phyloP scores from a whole-genome alignment of 23 red algal genomes.

The Gracilaria caudata region DNA sequence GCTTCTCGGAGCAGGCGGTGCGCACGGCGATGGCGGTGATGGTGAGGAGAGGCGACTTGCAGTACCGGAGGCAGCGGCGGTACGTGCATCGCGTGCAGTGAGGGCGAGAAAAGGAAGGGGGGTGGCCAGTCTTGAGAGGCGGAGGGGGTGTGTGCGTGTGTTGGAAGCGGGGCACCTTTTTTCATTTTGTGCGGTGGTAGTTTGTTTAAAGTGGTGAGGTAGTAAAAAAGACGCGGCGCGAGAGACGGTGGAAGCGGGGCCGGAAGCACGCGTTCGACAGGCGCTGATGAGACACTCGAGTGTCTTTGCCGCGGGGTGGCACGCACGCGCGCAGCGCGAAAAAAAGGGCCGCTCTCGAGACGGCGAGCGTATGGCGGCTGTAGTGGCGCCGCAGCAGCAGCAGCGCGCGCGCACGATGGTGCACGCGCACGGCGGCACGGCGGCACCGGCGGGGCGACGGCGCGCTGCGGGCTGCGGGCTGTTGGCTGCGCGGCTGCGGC shows the following conservation, averaged over 20 bases:
- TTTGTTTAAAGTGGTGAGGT: not conserved
- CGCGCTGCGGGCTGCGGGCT: not conserved
- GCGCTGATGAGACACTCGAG: too few relatives aligned
- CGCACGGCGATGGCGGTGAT: slow-evolving; percentile 87
- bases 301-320: too few relatives aligned
- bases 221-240: not conserved
- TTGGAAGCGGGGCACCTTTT: not conserved
- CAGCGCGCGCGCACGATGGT: too few relatives aligned
- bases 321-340: too few relatives aligned
- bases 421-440: too few relatives aligned
- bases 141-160: slow-evolving; percentile 4
- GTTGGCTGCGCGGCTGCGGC: too few relatives aligned
- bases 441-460: not conserved
- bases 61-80: slow-evolving; percentile 88
- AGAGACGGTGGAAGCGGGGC: not conserved
- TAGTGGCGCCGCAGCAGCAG: too few relatives aligned
- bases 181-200: not conserved
- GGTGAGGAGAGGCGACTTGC: slow-evolving; percentile 86
- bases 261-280: too few relatives aligned
- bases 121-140: not conserved
- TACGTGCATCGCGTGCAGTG: slow-evolving; percentile 84
- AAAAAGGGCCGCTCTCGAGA: too few relatives aligned
- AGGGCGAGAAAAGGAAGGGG: not conserved
- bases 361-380: too few relatives aligned
- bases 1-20: slow-evolving; percentile 68